Conservation (phyloP, 768 basidiomycete species). For the Podaxis carcinomalis region DNA sequence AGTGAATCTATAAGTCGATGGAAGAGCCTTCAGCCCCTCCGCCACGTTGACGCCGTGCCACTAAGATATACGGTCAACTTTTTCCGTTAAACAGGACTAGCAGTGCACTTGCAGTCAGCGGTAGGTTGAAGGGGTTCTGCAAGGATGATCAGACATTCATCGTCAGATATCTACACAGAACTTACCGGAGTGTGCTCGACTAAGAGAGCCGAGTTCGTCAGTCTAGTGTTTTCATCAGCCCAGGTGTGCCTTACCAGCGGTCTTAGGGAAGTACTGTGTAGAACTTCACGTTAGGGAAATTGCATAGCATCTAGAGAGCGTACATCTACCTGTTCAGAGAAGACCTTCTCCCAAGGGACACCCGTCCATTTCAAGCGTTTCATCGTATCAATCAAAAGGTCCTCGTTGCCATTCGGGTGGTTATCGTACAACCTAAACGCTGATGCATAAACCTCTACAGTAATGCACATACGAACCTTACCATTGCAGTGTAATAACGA, state of each 20-base stretch:
- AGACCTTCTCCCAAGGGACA: constrained; percentile 53
- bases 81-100: not conserved
- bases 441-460: not conserved
- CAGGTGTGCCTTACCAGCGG: constrained; percentile 21
- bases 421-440: constrained; percentile 48
- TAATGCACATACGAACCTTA: constrained; percentile 15
- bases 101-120: constrained; percentile 26
- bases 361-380: constrained; percentile 45
- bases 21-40: constrained; percentile 51
- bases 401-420: constrained; percentile 45
- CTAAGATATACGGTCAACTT: constrained; percentile 19
- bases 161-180: not conserved
- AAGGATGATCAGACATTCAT: not conserved
- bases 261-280: constrained; percentile 41
- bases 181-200: constrained; percentile 28
- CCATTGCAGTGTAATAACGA: constrained; percentile 54
- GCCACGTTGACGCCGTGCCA: constrained; percentile 61
- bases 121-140: constrained; percentile 43
- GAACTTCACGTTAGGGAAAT: not conserved
- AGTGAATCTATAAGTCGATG: constrained; percentile 50
- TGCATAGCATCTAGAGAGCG: not conserved
- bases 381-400: constrained; percentile 50
- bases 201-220: constrained; percentile 10
- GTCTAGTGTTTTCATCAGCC: not conserved
- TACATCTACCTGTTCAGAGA: constrained; percentile 33